Evolutionary conservation across 139 green algal genomes (phyloP), one percentile per base, ranked within the genome.

Genomic region (Chlorella sp.): DNA sequence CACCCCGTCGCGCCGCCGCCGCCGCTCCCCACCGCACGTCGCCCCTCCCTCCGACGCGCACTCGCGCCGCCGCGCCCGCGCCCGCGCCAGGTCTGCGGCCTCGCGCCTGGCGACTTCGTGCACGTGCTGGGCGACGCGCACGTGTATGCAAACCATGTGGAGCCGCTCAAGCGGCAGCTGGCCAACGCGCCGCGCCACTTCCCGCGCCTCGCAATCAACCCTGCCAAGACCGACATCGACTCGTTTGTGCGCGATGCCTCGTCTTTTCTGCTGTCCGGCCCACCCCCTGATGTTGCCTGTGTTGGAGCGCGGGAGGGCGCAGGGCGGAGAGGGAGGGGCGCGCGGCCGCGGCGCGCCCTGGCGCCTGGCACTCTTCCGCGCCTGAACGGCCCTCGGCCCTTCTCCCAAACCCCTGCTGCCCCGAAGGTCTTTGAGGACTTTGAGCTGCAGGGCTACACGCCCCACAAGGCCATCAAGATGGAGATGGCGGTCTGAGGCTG

Each of bases 71-170:
- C 36, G 9, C 77, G 58, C 46, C 46, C 46, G 46, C 17, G 14
- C 14, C 19, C 17, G 17, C 14, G 53, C 36, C 84, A 96, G 85
- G 91, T 97, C 40, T 95, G 90, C 75, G 93, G 84, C 8, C 86
- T 98, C 41, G 80, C 79, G 67, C 87, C 91, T 1, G 96, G 94
- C 40, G 96, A 99, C 64, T 96, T 99, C 71, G 88, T 99, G 35
- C 95, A 98, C 81, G 83, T 92, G 23, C 87, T 98, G 67, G 96
- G 96, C 11, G 96, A 99, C 82, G 93, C 96, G 8, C 96, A 99
- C 77, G 93, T 99, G 67, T 99, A 99, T 86, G 76, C 69, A 48
- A 99, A 99, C 86, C 96, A 99, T 67, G 92, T 99, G 33, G 95
- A 97, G 56, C 95, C 96, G 9, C 89, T 99, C 3, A 88, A 92